These are phyloP conservation scores for Fusarium globosum DNA, from an alignment of 2,329 filamentous ascomycete species.

Conservation along the genomic window DNA sequence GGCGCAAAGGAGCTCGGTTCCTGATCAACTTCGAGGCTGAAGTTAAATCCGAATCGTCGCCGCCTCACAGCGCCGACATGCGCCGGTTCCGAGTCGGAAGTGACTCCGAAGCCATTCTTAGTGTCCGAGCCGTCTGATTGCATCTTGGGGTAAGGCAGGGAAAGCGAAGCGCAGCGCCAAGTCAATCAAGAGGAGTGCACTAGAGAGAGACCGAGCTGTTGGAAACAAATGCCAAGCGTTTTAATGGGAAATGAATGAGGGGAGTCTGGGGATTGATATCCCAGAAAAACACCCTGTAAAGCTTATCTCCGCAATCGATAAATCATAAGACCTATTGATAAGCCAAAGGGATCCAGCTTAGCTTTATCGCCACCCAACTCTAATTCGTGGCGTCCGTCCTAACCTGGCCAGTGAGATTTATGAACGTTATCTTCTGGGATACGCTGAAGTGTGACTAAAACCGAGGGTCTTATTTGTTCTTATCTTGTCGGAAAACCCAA, in stretches of 20 bases:
- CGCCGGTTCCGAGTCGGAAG: not conserved
- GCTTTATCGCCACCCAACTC: not conserved
- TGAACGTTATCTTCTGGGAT: not conserved
- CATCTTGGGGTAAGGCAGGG: not conserved
- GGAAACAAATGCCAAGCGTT: not conserved
- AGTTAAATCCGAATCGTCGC: slow-evolving; percentile 6
- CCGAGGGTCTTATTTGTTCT: not conserved
- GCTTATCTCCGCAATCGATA: slow-evolving; percentile 1
- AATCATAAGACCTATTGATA: not conserved
- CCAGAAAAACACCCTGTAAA: not conserved
- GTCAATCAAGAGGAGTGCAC: not conserved
- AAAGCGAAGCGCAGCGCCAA: not conserved
- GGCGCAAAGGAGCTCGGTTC: slow-evolving; percentile 11
- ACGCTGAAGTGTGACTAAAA: not conserved
- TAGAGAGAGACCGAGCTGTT: not conserved
- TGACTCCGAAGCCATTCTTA: slow-evolving; percentile 1
- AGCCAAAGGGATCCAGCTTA: not conserved
- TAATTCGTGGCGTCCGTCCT: not conserved
- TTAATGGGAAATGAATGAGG: not conserved
- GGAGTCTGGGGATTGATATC: not conserved
- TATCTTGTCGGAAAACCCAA: not conserved
- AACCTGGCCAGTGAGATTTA: not conserved
- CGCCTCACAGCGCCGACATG: slow-evolving; percentile 1
- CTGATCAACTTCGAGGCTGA: slow-evolving; percentile 8
- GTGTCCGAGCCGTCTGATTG: slow-evolving; percentile 7